Conservation (phyloP, 768 basidiomycete genomes). For the Tylopilus felleus region DNA sequence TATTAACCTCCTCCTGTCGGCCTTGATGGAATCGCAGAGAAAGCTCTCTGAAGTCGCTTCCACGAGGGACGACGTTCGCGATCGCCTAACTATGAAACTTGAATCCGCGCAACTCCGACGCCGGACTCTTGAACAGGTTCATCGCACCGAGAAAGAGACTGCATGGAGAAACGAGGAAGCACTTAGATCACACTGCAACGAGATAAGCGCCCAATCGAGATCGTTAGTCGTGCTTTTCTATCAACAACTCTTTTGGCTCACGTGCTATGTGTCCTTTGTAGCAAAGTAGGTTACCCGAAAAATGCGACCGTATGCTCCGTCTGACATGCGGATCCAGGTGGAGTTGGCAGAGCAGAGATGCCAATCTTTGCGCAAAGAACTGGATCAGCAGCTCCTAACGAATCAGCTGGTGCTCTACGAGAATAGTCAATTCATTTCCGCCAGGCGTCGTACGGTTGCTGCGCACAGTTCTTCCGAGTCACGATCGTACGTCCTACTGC, state of each 20-base stretch:
- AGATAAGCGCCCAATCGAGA: constrained; percentile 1
- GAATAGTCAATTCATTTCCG: neutral
- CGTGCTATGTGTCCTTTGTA: neutral
- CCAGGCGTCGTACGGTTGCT: neutral
- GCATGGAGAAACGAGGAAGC: neutral
- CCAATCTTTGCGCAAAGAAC: neutral
- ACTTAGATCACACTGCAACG: neutral
- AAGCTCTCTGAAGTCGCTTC: neutral
- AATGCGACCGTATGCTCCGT: neutral
- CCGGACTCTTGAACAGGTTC: neutral
- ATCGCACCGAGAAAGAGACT: neutral
- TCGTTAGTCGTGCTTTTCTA: neutral
- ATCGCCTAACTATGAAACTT: neutral
- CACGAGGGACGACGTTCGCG: neutral
- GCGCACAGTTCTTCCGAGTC: neutral
- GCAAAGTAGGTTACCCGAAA: neutral
- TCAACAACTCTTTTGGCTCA: neutral
- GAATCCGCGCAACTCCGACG: neutral
- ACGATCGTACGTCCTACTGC: neutral
- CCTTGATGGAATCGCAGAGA: neutral
- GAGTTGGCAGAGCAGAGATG: neutral
- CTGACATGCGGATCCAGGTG: neutral
- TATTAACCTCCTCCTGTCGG: neutral
- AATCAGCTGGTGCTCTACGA: neutral
- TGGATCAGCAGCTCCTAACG: neutral